Evolutionary conservation across 768 basidiomycete genomes (phyloP).

Genomic region (Epithele typhae): DNA sequence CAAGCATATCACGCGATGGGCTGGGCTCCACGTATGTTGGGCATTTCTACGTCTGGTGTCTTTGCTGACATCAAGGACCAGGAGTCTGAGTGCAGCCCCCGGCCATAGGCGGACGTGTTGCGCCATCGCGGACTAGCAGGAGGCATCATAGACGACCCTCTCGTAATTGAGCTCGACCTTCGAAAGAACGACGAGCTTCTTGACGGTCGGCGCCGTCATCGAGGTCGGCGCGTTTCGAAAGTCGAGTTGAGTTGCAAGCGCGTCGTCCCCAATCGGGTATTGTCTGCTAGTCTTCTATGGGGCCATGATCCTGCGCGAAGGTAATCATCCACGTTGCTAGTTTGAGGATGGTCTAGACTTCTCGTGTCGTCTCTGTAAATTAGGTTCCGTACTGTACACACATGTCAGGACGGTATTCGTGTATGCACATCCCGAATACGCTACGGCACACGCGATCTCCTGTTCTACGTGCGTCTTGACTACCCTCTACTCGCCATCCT

Average conservation of each 20-base stretch:
- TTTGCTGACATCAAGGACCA: background rate
- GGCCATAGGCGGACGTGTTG: background rate
- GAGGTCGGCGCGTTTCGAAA: too few species aligned
- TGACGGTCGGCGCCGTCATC: background rate
- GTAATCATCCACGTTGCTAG: background rate
- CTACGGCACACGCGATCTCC: slow-evolving; percentile 3
- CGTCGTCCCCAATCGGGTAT: too few species aligned
- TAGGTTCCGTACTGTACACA: background rate
- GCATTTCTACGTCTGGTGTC: background rate
- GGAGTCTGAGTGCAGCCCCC: too few species aligned
- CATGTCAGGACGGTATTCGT: slow-evolving; percentile 3
- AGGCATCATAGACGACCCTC: background rate
- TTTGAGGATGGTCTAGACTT: background rate
- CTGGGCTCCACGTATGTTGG: slow-evolving; percentile 44
- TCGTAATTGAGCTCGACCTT: background rate
- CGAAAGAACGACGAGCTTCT: background rate
- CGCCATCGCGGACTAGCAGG: background rate
- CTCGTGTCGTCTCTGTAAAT: background rate
- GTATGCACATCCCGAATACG: slow-evolving; percentile 6
- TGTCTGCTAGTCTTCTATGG: too few species aligned
- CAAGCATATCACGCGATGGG: slow-evolving; percentile 73
- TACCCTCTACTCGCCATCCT: background rate
- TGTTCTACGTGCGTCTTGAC: background rate
- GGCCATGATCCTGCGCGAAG: slow-evolving; percentile 2
- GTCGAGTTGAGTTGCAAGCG: too few species aligned